Percentiles rank a stretch among this genome's conserved stretches.
phyloP scores from a whole-genome alignment of 371 early-diverging fungal genomes.

The Haplosporangium sp. region DNA sequence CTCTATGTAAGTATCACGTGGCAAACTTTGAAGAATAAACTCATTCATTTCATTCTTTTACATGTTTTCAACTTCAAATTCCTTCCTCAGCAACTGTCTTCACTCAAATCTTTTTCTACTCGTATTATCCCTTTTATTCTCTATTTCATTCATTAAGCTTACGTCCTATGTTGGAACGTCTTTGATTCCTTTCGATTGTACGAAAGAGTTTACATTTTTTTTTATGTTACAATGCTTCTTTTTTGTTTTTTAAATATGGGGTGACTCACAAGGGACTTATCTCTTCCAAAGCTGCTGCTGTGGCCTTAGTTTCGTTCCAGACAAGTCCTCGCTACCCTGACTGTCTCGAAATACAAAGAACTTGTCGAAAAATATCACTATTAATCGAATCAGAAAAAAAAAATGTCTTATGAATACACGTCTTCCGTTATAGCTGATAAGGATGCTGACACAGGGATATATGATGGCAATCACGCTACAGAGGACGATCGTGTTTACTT shows the following conservation, averaged over 20 bases:
- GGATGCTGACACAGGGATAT: constrained; percentile 7
- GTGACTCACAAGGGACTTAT: neutral
- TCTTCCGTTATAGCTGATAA: constrained; percentile 9
- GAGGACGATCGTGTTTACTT: constrained; percentile 30
- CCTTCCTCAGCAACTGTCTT: neutral
- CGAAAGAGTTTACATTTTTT: neutral
- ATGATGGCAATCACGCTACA: constrained; percentile 16
- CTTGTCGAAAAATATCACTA: neutral
- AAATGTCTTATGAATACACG: constrained; percentile 7
- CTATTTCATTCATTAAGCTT: neutral
- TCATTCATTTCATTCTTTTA: no score
- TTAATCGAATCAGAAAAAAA: neutral
- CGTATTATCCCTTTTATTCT: no score
- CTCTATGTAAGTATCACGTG: no score
- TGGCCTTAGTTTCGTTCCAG: neutral
- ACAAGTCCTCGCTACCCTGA: neutral
- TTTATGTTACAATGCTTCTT: neutral
- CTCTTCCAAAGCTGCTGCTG: neutral
- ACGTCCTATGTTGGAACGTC: neutral
- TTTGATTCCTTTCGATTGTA: constrained; percentile 4
- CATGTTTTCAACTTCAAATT: no score
- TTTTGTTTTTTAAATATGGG: neutral
- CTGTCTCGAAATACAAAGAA: neutral
- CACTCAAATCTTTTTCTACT: neutral
- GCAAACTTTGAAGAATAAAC: no score